Evolutionary conservation across 2,329 filamentous ascomycete species (phyloP), one percentile per base, ranked within the genome.

Genomic region (Myriosclerotinia curreyana): DNA sequence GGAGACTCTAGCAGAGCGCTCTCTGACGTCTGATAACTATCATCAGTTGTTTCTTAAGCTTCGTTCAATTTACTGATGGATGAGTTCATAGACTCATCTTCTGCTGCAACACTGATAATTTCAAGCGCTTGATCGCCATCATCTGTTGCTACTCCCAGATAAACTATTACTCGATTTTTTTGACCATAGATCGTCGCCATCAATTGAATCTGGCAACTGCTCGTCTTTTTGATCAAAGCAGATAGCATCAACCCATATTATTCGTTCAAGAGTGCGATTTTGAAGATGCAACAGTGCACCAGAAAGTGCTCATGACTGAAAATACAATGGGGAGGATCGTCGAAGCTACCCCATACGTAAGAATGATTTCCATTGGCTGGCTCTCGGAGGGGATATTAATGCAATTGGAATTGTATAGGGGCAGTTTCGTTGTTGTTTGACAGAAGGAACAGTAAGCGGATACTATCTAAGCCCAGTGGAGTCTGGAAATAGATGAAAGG

Each of bases 171-270:
- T 28, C 48, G 42, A 49, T 56, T 14, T 60, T 66, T 65, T 50
- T 60, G 55, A 15, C 25, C 44, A 48, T 68, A 68, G 38, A 69
- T 68, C 38, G 64, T 64, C 12, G 60, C 60, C 63, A 69, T 68
- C 50, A 67, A 36, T 28, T 64, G 63, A 38, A 68, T 55, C 46
- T 62, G 48, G 5, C 25, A 17, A 31, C 25, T 44, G 12, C 5
- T 50, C 34, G 28, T 64, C 65, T 40, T 40, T 9, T 20, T 25
- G 40, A 7, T 64, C 55, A 15, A 64, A 62, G 36, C 58, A 62
- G 11, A 61, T 44, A 52, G 60, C 42, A 63, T 63, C 60, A 11
- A 60, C 55, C 55, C 55, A 60, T 28, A 60, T 38, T 3, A 60
- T 34, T 60, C 46, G 34, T 20, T 53, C 31, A 46, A 65, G 28